Conservation (phyloP, 2,329 filamentous ascomycete species). For the Penicillium sp. region DNA sequence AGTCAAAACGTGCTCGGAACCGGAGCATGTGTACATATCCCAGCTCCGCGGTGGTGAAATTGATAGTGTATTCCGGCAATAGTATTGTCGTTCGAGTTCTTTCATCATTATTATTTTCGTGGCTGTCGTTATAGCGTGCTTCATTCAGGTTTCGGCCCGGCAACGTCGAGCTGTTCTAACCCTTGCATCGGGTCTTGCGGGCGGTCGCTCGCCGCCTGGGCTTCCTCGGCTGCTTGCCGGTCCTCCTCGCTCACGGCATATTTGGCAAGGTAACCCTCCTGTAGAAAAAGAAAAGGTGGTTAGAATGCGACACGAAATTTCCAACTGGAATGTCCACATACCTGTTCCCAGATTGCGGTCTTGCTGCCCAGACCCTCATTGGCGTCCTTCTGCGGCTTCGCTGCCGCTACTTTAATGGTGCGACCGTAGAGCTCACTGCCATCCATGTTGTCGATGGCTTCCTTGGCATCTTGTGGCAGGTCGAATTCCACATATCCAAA, state of each 20-base stretch:
- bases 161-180: constrained; percentile 87
- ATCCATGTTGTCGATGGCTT: constrained; percentile 99
- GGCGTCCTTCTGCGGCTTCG: constrained; percentile 85
- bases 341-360: constrained; percentile 96
- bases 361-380: constrained; percentile 88
- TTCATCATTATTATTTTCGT: constrained; percentile 22
- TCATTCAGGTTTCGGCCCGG: constrained; percentile 78
- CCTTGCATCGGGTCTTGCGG: constrained; percentile 92
- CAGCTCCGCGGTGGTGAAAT: constrained; percentile 27
- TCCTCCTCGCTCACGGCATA: constrained; percentile 83
- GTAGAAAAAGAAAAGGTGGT: constrained; percentile 26
- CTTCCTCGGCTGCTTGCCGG: constrained; percentile 57
- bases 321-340: constrained; percentile 45
- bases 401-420: constrained; percentile 85
- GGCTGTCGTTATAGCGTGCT: constrained; percentile 21
- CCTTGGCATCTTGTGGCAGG: constrained; percentile 76
- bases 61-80: constrained; percentile 29
- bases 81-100: constrained; percentile 28
- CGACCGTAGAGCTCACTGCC: constrained; percentile 91
- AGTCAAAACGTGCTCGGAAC: constrained; percentile 27
- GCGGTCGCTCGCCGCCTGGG: constrained; percentile 52
- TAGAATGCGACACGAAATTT: not conserved
- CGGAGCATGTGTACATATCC: constrained; percentile 40
- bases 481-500: constrained; percentile 98
- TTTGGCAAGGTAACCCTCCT: constrained; percentile 93